phyloP scores from a whole-genome alignment of 192 early-diverging fungal genomes.

The Cetraspora pellucida region DNA sequence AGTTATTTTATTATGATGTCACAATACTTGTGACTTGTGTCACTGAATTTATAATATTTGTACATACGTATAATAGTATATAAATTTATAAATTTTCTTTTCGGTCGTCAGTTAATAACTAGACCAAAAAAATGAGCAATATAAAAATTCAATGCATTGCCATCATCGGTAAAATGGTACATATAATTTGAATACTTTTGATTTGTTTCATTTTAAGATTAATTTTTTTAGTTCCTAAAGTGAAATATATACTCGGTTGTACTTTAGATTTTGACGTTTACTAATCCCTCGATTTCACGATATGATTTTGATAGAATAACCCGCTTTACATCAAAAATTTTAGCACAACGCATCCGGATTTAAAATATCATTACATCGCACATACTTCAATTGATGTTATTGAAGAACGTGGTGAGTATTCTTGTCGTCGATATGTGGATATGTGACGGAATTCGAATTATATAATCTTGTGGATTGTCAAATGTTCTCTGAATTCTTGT shows the following conservation, averaged over 20 bases:
- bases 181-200: background rate
- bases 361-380: conserved; percentile 90
- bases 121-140: conserved; percentile 13
- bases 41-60: too few relatives aligned
- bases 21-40: too few relatives aligned
- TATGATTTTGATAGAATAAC: conserved; percentile 63
- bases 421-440: background rate
- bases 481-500: too few relatives aligned
- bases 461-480: too few relatives aligned
- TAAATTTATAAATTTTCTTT: too few relatives aligned
- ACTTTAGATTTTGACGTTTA: background rate
- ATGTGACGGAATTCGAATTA: background rate
- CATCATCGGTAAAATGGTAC: conserved; percentile 29
- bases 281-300: background rate
- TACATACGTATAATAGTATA: too few relatives aligned
- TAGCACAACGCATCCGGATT: conserved; percentile 69
- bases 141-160: conserved; percentile 33
- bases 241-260: background rate
- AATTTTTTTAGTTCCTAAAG: background rate
- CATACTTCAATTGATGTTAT: conserved; percentile 90
- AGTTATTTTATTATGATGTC: too few relatives aligned
- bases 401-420: conserved; percentile 72
- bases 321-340: conserved; percentile 85
- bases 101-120: too few relatives aligned
- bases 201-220: too few relatives aligned